A percentile compares a stretch with the other conserved stretches of the same genome.
phyloP scores from a whole-genome alignment of 441 rosid genomes.

The Populus tomentosa region DNA sequence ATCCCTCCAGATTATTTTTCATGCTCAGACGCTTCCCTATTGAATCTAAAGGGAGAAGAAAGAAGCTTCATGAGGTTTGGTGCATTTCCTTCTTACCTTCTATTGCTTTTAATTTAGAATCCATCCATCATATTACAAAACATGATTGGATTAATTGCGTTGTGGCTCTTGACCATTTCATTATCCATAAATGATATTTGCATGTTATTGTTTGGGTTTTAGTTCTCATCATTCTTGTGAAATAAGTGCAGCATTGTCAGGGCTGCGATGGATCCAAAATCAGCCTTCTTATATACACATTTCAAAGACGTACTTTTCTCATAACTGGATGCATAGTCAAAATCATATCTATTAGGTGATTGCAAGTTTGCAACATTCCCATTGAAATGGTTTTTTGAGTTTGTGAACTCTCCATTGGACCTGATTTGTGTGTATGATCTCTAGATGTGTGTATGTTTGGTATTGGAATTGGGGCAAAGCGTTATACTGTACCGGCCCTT shows the following conservation, averaged over 20 bases:
- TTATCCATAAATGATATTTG: neutral
- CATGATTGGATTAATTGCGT: neutral
- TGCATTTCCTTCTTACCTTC: neutral
- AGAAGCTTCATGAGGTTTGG: slow-evolving; percentile 92
- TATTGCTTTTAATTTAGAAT: neutral
- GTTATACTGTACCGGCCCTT: neutral
- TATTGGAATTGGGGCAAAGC: neutral
- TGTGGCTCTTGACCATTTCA: neutral
- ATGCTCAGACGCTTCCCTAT: slow-evolving; percentile 95
- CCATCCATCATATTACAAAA: too few relatives aligned
- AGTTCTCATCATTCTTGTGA: neutral
- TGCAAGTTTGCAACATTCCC: neutral
- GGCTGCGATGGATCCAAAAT: neutral
- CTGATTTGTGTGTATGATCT: neutral
- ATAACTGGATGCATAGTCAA: neutral
- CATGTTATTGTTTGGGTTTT: neutral
- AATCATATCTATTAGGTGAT: neutral
- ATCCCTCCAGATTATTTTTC: slow-evolving; percentile 62
- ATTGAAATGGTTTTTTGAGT: neutral
- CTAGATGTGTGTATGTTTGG: neutral
- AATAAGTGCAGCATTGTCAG: neutral
- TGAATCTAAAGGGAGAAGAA: slow-evolving; percentile 96
- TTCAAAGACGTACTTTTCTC: neutral
- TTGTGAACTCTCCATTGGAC: neutral
- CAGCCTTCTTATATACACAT: neutral